A percentile compares a stretch with the other conserved stretches of the same genome.
phyloP scores from a whole-genome alignment of 2,329 filamentous ascomycete genomes.

The Epicoccum sorghinum region DNA sequence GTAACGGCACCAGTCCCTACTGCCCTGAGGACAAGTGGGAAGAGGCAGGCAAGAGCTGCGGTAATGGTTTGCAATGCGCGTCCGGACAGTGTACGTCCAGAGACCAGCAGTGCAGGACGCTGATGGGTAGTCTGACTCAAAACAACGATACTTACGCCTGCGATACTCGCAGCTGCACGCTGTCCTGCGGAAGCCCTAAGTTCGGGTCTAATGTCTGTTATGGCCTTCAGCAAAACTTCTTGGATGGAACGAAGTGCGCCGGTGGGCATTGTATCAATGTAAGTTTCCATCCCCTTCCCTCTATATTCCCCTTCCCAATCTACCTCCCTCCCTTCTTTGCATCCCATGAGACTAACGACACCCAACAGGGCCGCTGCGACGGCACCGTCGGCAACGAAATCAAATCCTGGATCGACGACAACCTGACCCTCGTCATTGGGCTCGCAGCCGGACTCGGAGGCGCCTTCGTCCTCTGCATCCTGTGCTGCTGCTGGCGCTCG shows the following conservation, averaged over 20 bases:
- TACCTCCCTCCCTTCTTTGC: background rate
- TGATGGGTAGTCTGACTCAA: slow-evolving; percentile 76
- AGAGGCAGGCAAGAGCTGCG: slow-evolving; percentile 74
- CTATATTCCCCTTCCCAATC: background rate
- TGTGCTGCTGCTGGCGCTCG: slow-evolving; percentile 69
- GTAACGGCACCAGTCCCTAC: slow-evolving; percentile 71
- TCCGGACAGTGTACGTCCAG: slow-evolving; percentile 94
- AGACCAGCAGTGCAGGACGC: slow-evolving; percentile 83
- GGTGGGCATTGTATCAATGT: slow-evolving; percentile 77
- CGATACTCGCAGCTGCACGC: slow-evolving; percentile 71
- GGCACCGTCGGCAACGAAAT: slow-evolving; percentile 76
- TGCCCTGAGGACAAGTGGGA: slow-evolving; percentile 77
- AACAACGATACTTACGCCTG: slow-evolving; percentile 83
- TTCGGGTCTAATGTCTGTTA: slow-evolving; percentile 72
- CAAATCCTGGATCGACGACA: slow-evolving; percentile 73
- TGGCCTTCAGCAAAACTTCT: slow-evolving; percentile 84
- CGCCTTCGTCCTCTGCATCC: slow-evolving; percentile 68
- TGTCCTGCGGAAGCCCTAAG: slow-evolving; percentile 76
- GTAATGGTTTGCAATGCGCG: slow-evolving; percentile 75
- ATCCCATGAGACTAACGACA: slow-evolving; percentile 11
- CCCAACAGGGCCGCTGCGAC: slow-evolving; percentile 69
- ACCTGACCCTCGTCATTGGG: slow-evolving; percentile 84
- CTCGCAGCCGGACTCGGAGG: slow-evolving; percentile 74
- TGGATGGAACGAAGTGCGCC: slow-evolving; percentile 86
- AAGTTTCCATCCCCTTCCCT: slow-evolving; percentile 36